Evolutionary conservation across 2,329 filamentous ascomycete genomes (phyloP), one percentile per base, ranked within the genome.

Genomic region (Sporothrix sp.): DNA sequence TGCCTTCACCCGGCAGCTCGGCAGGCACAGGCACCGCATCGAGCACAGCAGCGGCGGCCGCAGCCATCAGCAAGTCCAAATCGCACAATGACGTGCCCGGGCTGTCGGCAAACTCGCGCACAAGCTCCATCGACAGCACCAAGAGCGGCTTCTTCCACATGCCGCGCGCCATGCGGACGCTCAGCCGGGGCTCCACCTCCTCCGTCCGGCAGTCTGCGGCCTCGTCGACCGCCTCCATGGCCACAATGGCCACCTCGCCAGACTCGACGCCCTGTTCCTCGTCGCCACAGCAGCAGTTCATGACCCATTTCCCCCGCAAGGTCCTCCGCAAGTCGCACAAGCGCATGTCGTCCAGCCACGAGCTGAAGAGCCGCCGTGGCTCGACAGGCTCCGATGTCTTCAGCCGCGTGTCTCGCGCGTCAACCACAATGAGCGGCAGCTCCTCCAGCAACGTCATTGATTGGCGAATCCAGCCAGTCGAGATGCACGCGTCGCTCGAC

Each of bases 401-500:
- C 14, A 53, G 56, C 36, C 59, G 60, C 16, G 37, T 59, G 18
- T 63, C 58, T 39, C 59, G 48, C 35, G 58, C 58, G 6, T 60
- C 58, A 28, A 62, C 57, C 13, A 58, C 58, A 11, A 28, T 59
- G 30, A 63, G 62, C 43, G 55, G 59, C 35, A 60, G 58, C 46
- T 61, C 61, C 21, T 54, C 52, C 7, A 57, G 59, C 28, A 59
- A 59, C 37, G 58, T 57, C n/a, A 55, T 66, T 44, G 62, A 66
- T 52, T 67, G 65, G 63, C 55, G 55, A 18, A 50, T 58, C 4
- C 65, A 66, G 42, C 50, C 58, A 7, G 58, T 66, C 25, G 62
- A 65, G 52, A 60, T 60, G 20, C 68, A 68, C 45, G 72, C 72
- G 2, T 62, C 70, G 14, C 64, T 79, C 32, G 76, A 76, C 58